Evolutionary conservation across 176 grass and related monocot species (phyloP).

Genomic region (Aegilops sharonensis): DNA sequence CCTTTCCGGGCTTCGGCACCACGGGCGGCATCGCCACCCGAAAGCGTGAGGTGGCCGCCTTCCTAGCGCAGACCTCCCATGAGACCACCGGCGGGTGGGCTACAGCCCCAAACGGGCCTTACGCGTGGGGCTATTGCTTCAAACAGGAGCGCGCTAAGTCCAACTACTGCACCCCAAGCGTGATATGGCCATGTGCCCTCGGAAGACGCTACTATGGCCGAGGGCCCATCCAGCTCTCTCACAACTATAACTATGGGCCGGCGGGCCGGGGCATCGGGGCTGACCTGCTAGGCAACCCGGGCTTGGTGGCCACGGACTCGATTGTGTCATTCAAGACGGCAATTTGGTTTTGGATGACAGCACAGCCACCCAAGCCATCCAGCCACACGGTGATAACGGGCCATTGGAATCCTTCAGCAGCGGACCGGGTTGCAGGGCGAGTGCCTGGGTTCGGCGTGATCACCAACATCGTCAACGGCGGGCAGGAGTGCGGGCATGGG

Average conservation of each 20-base stretch:
- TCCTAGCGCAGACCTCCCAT: constrained; percentile 60
- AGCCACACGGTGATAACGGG: constrained; percentile 41
- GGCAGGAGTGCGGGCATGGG: constrained; percentile 29
- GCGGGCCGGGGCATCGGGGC: constrained; percentile 19
- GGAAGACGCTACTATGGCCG: constrained; percentile 43
- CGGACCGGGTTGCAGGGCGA: not conserved
- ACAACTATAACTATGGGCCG: constrained; percentile 51
- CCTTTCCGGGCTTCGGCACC: constrained; percentile 24
- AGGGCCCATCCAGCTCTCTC: constrained; percentile 54
- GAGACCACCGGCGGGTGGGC: constrained; percentile 26
- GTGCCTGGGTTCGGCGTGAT: constrained; percentile 28
- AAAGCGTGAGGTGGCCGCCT: constrained; percentile 48
- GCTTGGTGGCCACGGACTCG: constrained; percentile 6
- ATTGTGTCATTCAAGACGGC: constrained; percentile 49
- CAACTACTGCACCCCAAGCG: constrained; percentile 33
- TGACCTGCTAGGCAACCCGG: constrained; percentile 39
- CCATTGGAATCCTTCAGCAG: not conserved
- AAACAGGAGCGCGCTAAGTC: not conserved
- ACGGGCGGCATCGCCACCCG: not conserved
- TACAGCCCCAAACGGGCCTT: constrained; percentile 24
- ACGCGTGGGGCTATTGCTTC: constrained; percentile 42
- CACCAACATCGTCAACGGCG: constrained; percentile 68
- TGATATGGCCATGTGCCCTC: constrained; percentile 26
- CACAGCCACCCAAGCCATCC: constrained; percentile 43
- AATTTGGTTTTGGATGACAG: constrained; percentile 45